A percentile compares a stretch with the other conserved stretches of the same genome.
These are phyloP conservation scores for Alternaria tenuissima DNA, from an alignment of 2,329 filamentous ascomycete genomes.

Conservation along the genomic window DNA sequence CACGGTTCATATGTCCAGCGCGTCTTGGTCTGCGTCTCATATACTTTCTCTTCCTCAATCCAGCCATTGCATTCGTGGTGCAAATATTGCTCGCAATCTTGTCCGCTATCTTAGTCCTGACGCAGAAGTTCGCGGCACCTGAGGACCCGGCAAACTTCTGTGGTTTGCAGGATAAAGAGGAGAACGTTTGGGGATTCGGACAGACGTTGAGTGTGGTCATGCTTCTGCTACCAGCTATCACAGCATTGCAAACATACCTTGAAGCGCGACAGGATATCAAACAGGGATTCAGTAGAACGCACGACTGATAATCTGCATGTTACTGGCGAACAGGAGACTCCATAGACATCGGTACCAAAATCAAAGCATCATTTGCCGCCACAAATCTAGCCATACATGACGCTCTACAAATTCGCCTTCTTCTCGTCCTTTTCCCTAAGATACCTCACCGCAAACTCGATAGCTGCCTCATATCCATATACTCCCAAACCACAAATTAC, in stretches of 20 bases:
- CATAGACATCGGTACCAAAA: neutral
- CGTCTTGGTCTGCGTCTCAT: constrained; percentile 26
- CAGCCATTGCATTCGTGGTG: constrained; percentile 36
- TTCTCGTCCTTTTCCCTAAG: constrained; percentile 19
- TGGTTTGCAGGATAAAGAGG: constrained; percentile 32
- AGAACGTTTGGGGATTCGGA: constrained; percentile 44
- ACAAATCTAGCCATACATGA: neutral
- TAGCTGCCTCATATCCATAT: constrained; percentile 58
- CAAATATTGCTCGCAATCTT: constrained; percentile 38
- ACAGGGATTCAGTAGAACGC: constrained; percentile 2
- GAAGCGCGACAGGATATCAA: constrained; percentile 39
- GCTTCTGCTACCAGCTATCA: constrained; percentile 38
- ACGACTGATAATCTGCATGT: neutral
- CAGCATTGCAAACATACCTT: constrained; percentile 37
- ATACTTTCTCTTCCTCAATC: constrained; percentile 39
- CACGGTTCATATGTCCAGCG: constrained; percentile 12
- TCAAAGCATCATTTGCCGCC: neutral
- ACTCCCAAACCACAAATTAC: constrained; percentile 73
- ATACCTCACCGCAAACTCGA: constrained; percentile 52
- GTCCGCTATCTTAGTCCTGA: constrained; percentile 34
- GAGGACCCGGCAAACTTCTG: constrained; percentile 29
- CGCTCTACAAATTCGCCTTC: neutral
- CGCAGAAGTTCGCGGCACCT: constrained; percentile 39
- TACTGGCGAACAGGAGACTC: neutral
- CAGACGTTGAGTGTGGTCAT: constrained; percentile 44